Conservation (phyloP, 208 protist genomes). For the Crithidia mellificae region DNA sequence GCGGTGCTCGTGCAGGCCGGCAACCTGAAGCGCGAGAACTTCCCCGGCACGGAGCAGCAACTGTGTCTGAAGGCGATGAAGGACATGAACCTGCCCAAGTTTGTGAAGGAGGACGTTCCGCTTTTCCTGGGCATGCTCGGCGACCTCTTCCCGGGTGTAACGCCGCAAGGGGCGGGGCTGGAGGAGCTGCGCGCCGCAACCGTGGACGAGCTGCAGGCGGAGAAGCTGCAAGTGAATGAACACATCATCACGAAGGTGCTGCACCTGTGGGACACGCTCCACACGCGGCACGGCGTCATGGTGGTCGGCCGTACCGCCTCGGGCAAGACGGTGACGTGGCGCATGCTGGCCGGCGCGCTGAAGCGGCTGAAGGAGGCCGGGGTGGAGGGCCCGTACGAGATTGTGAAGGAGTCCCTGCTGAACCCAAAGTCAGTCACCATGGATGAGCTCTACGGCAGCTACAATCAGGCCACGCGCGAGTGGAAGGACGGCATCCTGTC, state of each 20-base stretch:
- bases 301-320: constrained; percentile 94
- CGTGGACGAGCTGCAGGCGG: constrained; percentile 67
- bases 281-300: constrained; percentile 98
- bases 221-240: constrained; percentile 75
- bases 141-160: constrained; percentile 96
- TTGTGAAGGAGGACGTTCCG: constrained; percentile 96
- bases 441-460: constrained; percentile 98
- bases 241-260: constrained; percentile 93
- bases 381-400: constrained; percentile 86
- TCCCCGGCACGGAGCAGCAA: constrained; percentile 92
- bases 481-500: constrained; percentile 99
- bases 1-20: constrained; percentile 96
- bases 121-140: constrained; percentile 95
- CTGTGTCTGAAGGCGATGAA: constrained; percentile 95
- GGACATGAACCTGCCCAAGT: constrained; percentile 98
- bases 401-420: constrained; percentile 88
- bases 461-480: constrained; percentile 95
- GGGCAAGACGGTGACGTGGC: constrained; percentile 96
- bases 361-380: constrained; percentile 76
- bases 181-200: constrained; percentile 87
- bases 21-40: constrained; percentile 91
- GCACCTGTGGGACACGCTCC: constrained; percentile 97
- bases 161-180: constrained; percentile 74
- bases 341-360: constrained; percentile 85
- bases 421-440: constrained; percentile 98